These are phyloP conservation scores for Diversispora eburnea DNA, from an alignment of 192 early-diverging fungal species.

Conservation along the genomic window DNA sequence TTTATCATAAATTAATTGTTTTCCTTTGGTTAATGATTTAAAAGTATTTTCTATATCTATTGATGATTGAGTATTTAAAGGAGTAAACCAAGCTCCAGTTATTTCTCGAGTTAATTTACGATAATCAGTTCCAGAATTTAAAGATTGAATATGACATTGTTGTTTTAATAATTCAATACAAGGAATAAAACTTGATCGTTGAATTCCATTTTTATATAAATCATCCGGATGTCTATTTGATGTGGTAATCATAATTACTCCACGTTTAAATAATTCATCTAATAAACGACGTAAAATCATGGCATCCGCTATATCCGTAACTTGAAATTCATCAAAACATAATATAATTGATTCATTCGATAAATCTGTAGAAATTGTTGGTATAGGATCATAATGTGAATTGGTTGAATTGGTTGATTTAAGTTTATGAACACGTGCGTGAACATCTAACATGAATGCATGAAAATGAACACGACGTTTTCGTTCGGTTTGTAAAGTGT, in stretches of 20 bases:
- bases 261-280: constrained; percentile 72
- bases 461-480: constrained; percentile 95
- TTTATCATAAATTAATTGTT: constrained; percentile 35
- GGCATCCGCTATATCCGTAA: constrained; percentile 97
- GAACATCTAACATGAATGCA: constrained; percentile 95
- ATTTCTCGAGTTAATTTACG: constrained; percentile 61
- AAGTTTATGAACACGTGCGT: constrained; percentile 65
- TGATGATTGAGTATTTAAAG: constrained; percentile 51
- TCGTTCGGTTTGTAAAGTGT: constrained; percentile 60
- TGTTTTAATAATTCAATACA: constrained; percentile 85
- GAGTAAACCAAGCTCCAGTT: constrained; percentile 68
- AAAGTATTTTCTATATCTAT: constrained; percentile 48
- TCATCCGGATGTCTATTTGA: constrained; percentile 91
- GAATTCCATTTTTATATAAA: constrained; percentile 96
- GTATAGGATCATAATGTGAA: constrained; percentile 59
- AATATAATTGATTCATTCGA: constrained; percentile 78
- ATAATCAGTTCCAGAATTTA: constrained; percentile 93
- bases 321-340: constrained; percentile 97
- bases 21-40: constrained; percentile 30
- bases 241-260: constrained; percentile 88
- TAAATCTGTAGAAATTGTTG: constrained; percentile 75
- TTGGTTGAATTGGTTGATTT: constrained; percentile 46
- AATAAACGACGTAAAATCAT: constrained; percentile 86
- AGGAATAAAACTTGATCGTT: constrained; percentile 87
- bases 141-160: constrained; percentile 70